A percentile compares a stretch with the other conserved stretches of the same genome.
These are phyloP conservation scores for Suzukiozyma palmioleophila DNA, from an alignment of 1,139 yeast species.

Conservation along the genomic window DNA sequence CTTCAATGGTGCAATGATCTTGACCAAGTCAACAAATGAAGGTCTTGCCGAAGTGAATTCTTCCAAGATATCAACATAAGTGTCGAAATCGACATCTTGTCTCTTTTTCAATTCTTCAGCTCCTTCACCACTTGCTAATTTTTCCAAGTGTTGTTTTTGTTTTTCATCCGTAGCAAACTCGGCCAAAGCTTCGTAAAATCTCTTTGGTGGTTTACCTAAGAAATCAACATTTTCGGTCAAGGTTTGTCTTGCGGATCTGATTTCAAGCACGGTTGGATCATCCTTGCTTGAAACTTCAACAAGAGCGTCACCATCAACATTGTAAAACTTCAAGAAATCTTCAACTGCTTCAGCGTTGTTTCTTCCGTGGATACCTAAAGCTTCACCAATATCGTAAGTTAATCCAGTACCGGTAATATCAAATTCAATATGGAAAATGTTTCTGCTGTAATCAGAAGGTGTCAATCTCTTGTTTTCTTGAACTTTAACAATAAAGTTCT, in stretches of 20 bases:
- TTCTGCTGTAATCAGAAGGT: conserved; percentile 86
- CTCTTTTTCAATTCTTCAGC: conserved; percentile 81
- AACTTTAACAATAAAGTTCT: conserved; percentile 84
- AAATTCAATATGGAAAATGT: conserved; percentile 94
- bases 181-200: conserved; percentile 82
- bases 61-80: conserved; percentile 77
- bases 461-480: conserved; percentile 91
- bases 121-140: conserved; percentile 73
- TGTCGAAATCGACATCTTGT: conserved; percentile 78
- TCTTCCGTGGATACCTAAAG: conserved; percentile 92
- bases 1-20: conserved; percentile 79
- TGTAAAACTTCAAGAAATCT: conserved; percentile 67
- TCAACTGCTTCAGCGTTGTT: conserved; percentile 64
- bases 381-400: conserved; percentile 92
- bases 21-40: conserved; percentile 62
- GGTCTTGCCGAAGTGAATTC: conserved; percentile 86
- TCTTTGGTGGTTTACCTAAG: conserved; percentile 94
- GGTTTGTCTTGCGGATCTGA: conserved; percentile 78
- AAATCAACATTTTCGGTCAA: conserved; percentile 78
- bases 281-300: conserved; percentile 74
- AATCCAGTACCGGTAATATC: conserved; percentile 89
- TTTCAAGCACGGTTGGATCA: conserved; percentile 52
- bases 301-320: conserved; percentile 62
- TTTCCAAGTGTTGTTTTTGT: conserved; percentile 59
- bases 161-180: conserved; percentile 65